phyloP scores from a whole-genome alignment of 2,329 filamentous ascomycete genomes.

The Phialophora expanda region DNA sequence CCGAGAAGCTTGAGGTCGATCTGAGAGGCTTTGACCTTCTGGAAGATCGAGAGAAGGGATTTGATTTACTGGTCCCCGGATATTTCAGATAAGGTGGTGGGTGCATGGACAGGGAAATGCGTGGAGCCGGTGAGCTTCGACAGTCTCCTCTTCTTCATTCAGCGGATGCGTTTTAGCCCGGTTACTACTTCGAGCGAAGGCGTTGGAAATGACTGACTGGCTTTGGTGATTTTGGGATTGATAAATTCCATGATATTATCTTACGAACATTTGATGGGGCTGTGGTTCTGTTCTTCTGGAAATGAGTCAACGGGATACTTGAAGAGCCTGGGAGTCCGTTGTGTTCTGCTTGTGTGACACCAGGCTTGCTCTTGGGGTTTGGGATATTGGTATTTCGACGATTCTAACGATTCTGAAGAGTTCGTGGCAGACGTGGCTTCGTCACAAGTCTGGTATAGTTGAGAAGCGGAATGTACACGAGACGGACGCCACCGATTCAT shows the following conservation, averaged over 20 bases:
- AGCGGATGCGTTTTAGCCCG: background rate
- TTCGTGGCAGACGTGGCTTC: background rate
- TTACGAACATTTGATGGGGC: background rate
- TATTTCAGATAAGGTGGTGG: constrained; percentile 19
- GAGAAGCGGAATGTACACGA: background rate
- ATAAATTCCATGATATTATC: background rate
- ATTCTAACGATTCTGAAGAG: too few species aligned
- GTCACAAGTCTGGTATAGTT: background rate
- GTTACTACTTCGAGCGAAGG: background rate
- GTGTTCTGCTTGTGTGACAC: background rate
- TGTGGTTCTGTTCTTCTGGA: background rate
- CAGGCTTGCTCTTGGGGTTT: background rate
- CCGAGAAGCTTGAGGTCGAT: constrained; percentile 17
- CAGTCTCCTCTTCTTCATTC: background rate
- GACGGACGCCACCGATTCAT: background rate
- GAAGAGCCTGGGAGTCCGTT: background rate
- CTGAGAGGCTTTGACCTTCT: constrained; percentile 7
- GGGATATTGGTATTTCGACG: background rate
- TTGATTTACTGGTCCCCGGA: constrained; percentile 22
- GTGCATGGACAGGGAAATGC: background rate
- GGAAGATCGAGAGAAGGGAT: constrained; percentile 21
- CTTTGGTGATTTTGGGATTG: background rate
- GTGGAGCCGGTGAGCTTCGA: background rate
- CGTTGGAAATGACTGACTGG: background rate
- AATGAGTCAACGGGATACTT: background rate